These are phyloP conservation scores for Aurantiochytrium sp. DNA, from an alignment of 108 stramenopile species.

Conservation along the genomic window DNA sequence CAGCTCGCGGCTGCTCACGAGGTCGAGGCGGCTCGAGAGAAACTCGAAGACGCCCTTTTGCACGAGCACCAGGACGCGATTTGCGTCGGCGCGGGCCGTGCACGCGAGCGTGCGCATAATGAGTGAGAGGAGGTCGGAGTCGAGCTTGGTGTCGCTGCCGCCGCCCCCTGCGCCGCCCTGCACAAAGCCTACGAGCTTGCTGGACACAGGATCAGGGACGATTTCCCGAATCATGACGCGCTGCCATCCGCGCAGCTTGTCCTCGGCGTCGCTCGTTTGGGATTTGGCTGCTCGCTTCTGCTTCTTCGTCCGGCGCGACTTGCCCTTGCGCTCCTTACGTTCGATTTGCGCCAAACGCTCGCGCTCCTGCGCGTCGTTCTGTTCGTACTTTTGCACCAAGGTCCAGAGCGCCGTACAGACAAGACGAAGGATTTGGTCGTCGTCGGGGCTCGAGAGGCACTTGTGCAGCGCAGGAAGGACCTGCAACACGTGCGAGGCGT, in stretches of 20 bases:
- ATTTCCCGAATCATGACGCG: not conserved
- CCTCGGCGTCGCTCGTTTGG: no score
- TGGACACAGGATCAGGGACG: not conserved
- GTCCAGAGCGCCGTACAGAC: not conserved
- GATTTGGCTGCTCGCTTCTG: no score
- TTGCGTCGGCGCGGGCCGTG: not conserved
- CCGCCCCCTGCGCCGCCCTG: not conserved
- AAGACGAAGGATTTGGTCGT: not conserved
- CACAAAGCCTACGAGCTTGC: not conserved
- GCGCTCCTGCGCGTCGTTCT: not conserved
- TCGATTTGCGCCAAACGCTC: not conserved
- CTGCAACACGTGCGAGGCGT: not conserved
- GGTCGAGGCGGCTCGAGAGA: not conserved
- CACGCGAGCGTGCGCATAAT: not conserved
- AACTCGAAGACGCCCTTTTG: not conserved
- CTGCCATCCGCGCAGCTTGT: not conserved
- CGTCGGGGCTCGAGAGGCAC: not conserved
- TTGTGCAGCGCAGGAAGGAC: constrained; percentile 3
- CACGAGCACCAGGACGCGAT: not conserved
- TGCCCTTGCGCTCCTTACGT: not conserved
- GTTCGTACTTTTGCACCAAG: not conserved
- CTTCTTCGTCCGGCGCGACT: no score
- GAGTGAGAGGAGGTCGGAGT: not conserved
- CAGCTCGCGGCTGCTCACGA: not conserved
- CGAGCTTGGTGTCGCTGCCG: not conserved